Percentiles rank a stretch among this genome's conserved stretches.
These are phyloP conservation scores for Syzygium aromaticum DNA, from an alignment of 345 rosid genomes.

Conservation along the genomic window DNA sequence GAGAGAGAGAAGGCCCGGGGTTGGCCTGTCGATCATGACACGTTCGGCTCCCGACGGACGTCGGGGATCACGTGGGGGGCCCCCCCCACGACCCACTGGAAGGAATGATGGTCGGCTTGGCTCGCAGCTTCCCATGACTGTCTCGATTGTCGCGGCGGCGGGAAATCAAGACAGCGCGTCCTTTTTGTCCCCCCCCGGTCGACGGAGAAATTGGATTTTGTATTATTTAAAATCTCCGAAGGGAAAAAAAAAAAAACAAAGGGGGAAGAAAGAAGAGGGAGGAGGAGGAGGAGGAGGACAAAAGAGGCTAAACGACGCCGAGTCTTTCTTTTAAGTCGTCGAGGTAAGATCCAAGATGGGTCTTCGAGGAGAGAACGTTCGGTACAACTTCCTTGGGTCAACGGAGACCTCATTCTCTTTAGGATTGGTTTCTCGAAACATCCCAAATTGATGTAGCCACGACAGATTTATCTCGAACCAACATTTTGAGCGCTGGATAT, in stretches of 20 bases:
- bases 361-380: not conserved
- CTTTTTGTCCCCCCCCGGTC: not conserved
- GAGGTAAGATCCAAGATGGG: not conserved
- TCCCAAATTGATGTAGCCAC: too few relatives aligned
- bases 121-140: not conserved
- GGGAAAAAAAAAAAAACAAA: rapidly evolving
- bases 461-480: too few relatives aligned
- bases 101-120: too few relatives aligned
- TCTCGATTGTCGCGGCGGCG: not conserved
- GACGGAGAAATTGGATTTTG: not conserved
- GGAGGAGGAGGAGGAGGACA: not conserved
- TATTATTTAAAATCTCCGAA: not conserved
- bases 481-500: too few relatives aligned
- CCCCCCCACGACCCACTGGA: not conserved
- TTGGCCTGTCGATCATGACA: too few relatives aligned
- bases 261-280: too few relatives aligned
- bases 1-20: too few relatives aligned
- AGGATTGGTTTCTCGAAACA: too few relatives aligned
- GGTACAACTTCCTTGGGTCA: not conserved
- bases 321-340: too few relatives aligned
- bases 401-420: too few relatives aligned
- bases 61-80: too few relatives aligned
- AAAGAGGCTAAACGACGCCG: not conserved
- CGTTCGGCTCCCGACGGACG: too few relatives aligned
- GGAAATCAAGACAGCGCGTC: not conserved